Percentiles rank a stretch among this genome's conserved stretches.
Conservation (phyloP, 805 yeast genomes). For the Spathaspora girioi region DNA sequence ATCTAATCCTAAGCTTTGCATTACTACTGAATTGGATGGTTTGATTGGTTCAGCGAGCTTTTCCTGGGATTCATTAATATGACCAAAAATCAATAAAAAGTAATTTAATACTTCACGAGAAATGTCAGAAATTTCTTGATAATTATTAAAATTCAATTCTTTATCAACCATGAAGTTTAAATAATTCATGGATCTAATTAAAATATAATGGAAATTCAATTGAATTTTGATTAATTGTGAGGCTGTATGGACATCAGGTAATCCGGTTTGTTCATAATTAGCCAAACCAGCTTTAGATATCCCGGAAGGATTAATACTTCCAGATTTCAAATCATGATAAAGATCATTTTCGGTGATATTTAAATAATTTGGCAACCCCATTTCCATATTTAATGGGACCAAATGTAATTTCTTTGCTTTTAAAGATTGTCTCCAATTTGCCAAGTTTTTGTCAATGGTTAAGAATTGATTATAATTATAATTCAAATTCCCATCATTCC, state of each 20-base stretch:
- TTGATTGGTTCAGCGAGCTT: slow-evolving; percentile 2
- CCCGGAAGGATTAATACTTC: slow-evolving; percentile 10
- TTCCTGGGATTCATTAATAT: slow-evolving; percentile 22
- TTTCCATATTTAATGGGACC: slow-evolving; percentile 21
- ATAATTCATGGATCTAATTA: slow-evolving; percentile 41
- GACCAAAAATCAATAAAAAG: slow-evolving; percentile 35
- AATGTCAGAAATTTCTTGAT: slow-evolving; percentile 31
- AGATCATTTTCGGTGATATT: slow-evolving; percentile 20
- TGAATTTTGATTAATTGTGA: slow-evolving; percentile 40
- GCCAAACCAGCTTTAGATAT: slow-evolving; percentile 16
- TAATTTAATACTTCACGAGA: slow-evolving; percentile 36
- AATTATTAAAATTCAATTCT: slow-evolving; percentile 33
- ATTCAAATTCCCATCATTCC: slow-evolving; percentile 44
- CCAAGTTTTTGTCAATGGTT: slow-evolving; percentile 38
- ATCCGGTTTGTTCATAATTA: slow-evolving; percentile 25
- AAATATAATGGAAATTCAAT: slow-evolving; percentile 39
- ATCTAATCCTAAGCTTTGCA: slow-evolving; percentile 36
- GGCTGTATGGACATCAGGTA: slow-evolving; percentile 38
- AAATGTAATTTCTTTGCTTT: slow-evolving; percentile 25
- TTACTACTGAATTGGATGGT: slow-evolving; percentile 16
- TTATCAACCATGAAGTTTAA: slow-evolving; percentile 41
- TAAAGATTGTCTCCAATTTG: slow-evolving; percentile 38
- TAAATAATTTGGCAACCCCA: slow-evolving; percentile 29
- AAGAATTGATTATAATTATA: slow-evolving; percentile 42
- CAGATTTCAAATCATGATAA: slow-evolving; percentile 25